Conservation (phyloP, 2,329 filamentous ascomycete genomes). For the Aspergillus floridensis region DNA sequence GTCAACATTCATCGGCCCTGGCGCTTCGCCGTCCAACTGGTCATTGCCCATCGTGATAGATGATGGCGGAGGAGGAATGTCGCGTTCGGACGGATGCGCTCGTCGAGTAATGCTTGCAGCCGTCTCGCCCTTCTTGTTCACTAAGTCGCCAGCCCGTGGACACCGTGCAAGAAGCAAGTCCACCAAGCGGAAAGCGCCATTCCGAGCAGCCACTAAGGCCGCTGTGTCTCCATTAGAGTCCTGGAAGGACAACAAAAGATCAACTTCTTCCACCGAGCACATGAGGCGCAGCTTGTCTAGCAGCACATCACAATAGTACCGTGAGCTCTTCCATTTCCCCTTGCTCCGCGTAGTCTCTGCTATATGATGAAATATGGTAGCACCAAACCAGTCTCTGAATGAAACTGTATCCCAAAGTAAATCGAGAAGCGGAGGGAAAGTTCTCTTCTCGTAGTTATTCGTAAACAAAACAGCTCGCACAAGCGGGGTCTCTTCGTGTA, state of each 20-base stretch:
- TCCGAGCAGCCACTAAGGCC: constrained; percentile 80
- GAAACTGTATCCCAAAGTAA: constrained; percentile 80
- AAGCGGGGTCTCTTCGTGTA: constrained; percentile 78
- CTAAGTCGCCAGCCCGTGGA: constrained; percentile 72
- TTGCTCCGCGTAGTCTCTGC: constrained; percentile 82
- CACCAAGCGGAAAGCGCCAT: constrained; percentile 76
- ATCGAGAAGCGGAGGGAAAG: constrained; percentile 79
- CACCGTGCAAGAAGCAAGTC: constrained; percentile 69
- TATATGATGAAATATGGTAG: constrained; percentile 92
- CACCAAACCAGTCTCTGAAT: constrained; percentile 73
- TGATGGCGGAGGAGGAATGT: constrained; percentile 67
- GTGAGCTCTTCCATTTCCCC: constrained; percentile 81
- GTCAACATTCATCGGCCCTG: constrained; percentile 29
- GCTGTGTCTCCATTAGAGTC: constrained; percentile 90
- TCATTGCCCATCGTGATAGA: constrained; percentile 53
- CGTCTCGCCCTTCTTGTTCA: constrained; percentile 76
- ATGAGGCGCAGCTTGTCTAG: constrained; percentile 81
- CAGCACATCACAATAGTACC: constrained; percentile 91
- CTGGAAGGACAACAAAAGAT: constrained; percentile 74
- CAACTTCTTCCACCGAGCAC: constrained; percentile 71
- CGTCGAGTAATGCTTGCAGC: constrained; percentile 79
- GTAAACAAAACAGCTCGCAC: constrained; percentile 96
- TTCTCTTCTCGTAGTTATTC: constrained; percentile 92
- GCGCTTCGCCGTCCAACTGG: constrained; percentile 30
- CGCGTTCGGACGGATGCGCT: constrained; percentile 66